phyloP scores from a whole-genome alignment of 768 basidiomycete species.

The Russula abietina region DNA sequence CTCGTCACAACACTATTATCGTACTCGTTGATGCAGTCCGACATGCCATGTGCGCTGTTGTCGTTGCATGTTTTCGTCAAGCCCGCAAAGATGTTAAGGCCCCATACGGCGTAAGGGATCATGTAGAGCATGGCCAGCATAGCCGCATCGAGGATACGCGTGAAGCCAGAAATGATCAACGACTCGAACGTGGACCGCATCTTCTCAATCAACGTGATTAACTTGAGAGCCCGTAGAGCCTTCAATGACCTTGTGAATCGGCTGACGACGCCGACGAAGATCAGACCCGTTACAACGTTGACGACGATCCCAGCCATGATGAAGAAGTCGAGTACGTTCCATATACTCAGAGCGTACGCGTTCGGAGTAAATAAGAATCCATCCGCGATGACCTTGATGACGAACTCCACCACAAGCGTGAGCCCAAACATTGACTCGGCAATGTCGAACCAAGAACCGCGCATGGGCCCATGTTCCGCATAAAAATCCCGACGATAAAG shows the following conservation, averaged over 20 bases:
- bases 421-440: constrained; percentile 68
- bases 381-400: constrained; percentile 89
- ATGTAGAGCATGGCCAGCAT: constrained; percentile 85
- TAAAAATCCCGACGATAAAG: constrained; percentile 74
- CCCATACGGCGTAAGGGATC: constrained; percentile 92
- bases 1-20: constrained; percentile 45
- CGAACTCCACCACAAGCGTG: constrained; percentile 69
- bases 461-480: constrained; percentile 47
- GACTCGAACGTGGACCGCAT: constrained; percentile 85
- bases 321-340: constrained; percentile 87
- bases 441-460: constrained; percentile 83
- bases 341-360: constrained; percentile 84
- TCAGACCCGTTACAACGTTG: constrained; percentile 64
- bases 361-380: constrained; percentile 89
- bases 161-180: constrained; percentile 78
- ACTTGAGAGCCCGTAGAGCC: constrained; percentile 78
- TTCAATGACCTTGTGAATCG: constrained; percentile 82
- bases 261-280: constrained; percentile 72
- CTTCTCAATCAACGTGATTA: constrained; percentile 83
- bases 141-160: constrained; percentile 83
- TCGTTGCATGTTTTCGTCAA: constrained; percentile 85
- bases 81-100: constrained; percentile 87
- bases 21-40: constrained; percentile 73
- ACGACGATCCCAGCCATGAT: constrained; percentile 73
- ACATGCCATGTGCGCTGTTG: constrained; percentile 42